Evolutionary conservation across 768 basidiomycete genomes (phyloP).

Genomic region (Mycena filopes): DNA sequence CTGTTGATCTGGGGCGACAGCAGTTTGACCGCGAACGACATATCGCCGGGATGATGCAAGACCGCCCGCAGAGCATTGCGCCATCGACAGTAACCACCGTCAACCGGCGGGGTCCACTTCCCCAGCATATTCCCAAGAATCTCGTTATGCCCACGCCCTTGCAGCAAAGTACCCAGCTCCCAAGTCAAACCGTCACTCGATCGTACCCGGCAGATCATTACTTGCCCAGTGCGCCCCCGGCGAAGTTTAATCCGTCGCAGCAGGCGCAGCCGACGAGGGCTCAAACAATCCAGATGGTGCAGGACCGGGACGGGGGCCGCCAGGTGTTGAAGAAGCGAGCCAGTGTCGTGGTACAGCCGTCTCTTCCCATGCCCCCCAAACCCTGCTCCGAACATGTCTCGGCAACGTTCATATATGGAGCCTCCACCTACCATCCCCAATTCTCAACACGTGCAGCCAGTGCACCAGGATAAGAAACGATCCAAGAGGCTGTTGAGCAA

Average conservation of each 20-base stretch:
- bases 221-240: slow-evolving; percentile 29
- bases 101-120: slow-evolving; percentile 29
- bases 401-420: slow-evolving; percentile 30
- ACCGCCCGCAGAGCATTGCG: slow-evolving; percentile 20
- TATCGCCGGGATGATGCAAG: neutral
- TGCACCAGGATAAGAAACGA: slow-evolving; percentile 42
- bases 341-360: slow-evolving; percentile 8
- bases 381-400: slow-evolving; percentile 10
- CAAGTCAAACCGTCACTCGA: neutral
- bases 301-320: slow-evolving; percentile 22
- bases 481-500: slow-evolving; percentile 57
- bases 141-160: slow-evolving; percentile 83
- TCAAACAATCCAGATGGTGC: slow-evolving; percentile 28
- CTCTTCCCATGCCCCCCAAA: slow-evolving; percentile 14
- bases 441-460: slow-evolving; percentile 30
- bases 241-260: slow-evolving; percentile 26
- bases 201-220: slow-evolving; percentile 13
- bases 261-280: slow-evolving; percentile 24
- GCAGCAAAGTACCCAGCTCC: slow-evolving; percentile 46
- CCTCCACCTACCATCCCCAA: slow-evolving; percentile 29
- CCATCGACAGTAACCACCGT: slow-evolving; percentile 31
- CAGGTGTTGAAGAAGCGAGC: slow-evolving; percentile 26
- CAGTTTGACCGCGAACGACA: slow-evolving; percentile 11
- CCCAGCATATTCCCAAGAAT: slow-evolving; percentile 65
- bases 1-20: slow-evolving; percentile 4